phyloP scores from a whole-genome alignment of 2,329 filamentous ascomycete genomes.

The Pseudocercospora macadamiae region DNA sequence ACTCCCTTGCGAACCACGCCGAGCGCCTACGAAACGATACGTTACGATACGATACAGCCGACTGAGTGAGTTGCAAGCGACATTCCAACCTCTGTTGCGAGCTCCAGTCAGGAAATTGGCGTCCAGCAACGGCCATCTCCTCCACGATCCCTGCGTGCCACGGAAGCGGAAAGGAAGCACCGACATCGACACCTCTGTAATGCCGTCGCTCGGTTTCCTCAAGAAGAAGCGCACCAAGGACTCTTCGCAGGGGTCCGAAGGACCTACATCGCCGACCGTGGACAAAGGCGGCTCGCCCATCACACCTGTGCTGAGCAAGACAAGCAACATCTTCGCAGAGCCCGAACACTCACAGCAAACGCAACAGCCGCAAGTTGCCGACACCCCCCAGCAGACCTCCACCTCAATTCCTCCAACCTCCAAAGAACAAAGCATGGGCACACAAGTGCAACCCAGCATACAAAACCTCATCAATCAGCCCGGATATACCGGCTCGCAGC shows the following conservation, averaged over 20 bases:
- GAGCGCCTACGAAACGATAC: background rate
- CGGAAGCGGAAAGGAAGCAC: conserved; percentile 28
- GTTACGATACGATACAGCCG: background rate
- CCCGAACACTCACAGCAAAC: conserved; percentile 30
- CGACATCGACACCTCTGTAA: conserved; percentile 46
- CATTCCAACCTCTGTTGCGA: too few relatives aligned
- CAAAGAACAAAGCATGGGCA: conserved; percentile 25
- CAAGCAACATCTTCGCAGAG: conserved; percentile 32
- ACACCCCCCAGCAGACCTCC: conserved; percentile 33
- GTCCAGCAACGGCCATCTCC: conserved; percentile 12
- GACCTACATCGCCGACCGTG: conserved; percentile 66
- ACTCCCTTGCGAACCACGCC: background rate
- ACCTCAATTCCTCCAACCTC: conserved; percentile 24
- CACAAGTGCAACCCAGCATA: conserved; percentile 76
- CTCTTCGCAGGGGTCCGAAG: conserved; percentile 58
- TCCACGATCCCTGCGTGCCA: conserved; percentile 26
- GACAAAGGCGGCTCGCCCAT: conserved; percentile 36
- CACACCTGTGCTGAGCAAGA: conserved; percentile 54
- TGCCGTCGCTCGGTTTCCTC: conserved; percentile 94
- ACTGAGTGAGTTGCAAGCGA: too few relatives aligned
- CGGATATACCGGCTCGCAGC: conserved; percentile 46
- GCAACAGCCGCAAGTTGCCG: conserved; percentile 18
- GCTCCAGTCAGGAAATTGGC: conserved; percentile 26
- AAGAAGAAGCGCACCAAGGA: conserved; percentile 99
- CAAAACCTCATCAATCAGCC: conserved; percentile 78